A percentile compares a stretch with the other conserved stretches of the same genome.
phyloP scores from a whole-genome alignment of 345 rosid genomes.

The Carallia pectinifolia region DNA sequence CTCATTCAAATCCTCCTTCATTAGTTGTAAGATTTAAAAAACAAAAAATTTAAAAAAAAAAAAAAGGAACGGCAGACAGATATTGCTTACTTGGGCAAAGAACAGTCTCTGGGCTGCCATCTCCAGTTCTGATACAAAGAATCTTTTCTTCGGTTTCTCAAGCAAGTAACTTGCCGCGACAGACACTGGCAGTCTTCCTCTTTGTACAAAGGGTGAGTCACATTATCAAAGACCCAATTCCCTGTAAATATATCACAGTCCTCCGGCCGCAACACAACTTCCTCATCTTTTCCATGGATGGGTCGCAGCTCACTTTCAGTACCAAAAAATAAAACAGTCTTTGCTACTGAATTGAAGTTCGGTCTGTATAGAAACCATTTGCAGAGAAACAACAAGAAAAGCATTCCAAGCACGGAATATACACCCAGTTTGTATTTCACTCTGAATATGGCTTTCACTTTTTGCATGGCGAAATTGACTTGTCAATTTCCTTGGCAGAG shows the following conservation, averaged over 20 bases:
- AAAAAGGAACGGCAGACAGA: not conserved
- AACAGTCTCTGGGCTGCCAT: slow-evolving; percentile 35
- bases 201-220: slow-evolving; percentile 21
- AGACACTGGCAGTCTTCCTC: slow-evolving; percentile 28
- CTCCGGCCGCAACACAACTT: slow-evolving; percentile 13
- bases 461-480: not conserved
- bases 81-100: slow-evolving; percentile 26
- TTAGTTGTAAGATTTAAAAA: no score
- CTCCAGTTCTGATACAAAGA: slow-evolving; percentile 32
- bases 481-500: not conserved
- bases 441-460: slow-evolving; percentile 7
- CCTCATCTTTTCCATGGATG: not conserved
- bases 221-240: slow-evolving; percentile 26
- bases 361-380: slow-evolving; percentile 4
- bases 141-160: slow-evolving; percentile 27
- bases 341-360: slow-evolving; percentile 10
- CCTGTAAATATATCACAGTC: slow-evolving; percentile 27
- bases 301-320: not conserved
- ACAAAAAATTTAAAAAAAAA: no score
- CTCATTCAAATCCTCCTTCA: no score
- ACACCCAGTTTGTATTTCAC: slow-evolving; percentile 3
- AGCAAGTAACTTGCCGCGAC: slow-evolving; percentile 28
- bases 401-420: not conserved
- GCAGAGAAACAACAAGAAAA: slow-evolving; percentile 18
- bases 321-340: not conserved